Conservation (phyloP, 768 basidiomycete species). For the Kwoniella sp. region DNA sequence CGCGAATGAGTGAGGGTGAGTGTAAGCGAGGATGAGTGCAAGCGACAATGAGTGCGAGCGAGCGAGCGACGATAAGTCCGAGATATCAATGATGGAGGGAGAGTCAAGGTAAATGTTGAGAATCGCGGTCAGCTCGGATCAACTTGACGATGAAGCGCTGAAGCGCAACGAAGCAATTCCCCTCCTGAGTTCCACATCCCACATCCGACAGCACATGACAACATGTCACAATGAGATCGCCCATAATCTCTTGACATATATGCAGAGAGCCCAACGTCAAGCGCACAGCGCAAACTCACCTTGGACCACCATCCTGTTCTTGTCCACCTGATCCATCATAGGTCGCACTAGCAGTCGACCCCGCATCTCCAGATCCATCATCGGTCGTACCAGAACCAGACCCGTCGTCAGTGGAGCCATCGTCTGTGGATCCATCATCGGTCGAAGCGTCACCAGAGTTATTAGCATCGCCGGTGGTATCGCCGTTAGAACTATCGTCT, state of each 20-base stretch:
- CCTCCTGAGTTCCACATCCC: too few species aligned
- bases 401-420: slow-evolving; percentile 3
- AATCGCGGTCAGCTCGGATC: too few species aligned
- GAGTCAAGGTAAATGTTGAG: too few species aligned
- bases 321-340: slow-evolving; percentile 20
- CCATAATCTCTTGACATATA: too few species aligned
- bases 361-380: slow-evolving; percentile 4
- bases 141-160: too few species aligned
- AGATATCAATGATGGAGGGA: too few species aligned
- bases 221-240: too few species aligned
- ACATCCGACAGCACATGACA: too few species aligned
- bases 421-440: slow-evolving; percentile 7
- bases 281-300: slow-evolving; percentile 15
- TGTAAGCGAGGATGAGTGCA: background rate
- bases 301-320: slow-evolving; percentile 13
- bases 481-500: background rate
- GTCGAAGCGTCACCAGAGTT: slow-evolving; percentile 12
- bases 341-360: background rate
- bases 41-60: too few species aligned
- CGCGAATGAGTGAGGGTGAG: background rate
- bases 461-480: background rate
- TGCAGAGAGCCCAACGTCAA: too few species aligned
- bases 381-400: background rate
- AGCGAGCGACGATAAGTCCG: too few species aligned
- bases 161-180: too few species aligned